Percentiles rank a stretch among this genome's conserved stretches.
Evolutionary conservation across 1,139 yeast genomes (phyloP).

Genomic region (Kazachstania sp.): DNA sequence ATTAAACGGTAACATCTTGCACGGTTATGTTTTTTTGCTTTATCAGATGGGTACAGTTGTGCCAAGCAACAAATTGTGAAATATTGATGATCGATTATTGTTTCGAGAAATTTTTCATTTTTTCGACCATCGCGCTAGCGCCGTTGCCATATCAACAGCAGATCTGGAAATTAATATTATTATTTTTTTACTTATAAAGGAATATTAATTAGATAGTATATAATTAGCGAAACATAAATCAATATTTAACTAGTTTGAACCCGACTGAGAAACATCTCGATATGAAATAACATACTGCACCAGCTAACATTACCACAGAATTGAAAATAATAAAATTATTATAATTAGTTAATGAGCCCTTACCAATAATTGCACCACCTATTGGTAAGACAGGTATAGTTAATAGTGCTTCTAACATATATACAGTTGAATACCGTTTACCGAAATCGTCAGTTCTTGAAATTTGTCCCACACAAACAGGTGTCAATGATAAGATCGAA

Average conservation of each 20-base stretch:
- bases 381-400: conserved; percentile 41
- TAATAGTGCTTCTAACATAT: conserved; percentile 38
- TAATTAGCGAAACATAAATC: neutral
- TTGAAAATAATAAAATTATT: conserved; percentile 27
- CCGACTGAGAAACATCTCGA: conserved; percentile 36
- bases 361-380: conserved; percentile 44
- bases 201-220: neutral
- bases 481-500: conserved; percentile 37
- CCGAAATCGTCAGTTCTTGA: conserved; percentile 44
- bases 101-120: too few relatives aligned
- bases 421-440: conserved; percentile 42
- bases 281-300: conserved; percentile 21
- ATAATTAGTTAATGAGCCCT: conserved; percentile 28
- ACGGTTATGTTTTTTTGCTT: neutral
- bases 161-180: neutral
- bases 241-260: conserved; percentile 18
- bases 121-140: too few relatives aligned
- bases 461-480: conserved; percentile 44
- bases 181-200: neutral
- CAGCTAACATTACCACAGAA: conserved; percentile 24
- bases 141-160: too few relatives aligned
- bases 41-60: too few relatives aligned
- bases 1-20: conserved; percentile 3
- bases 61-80: too few relatives aligned
- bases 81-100: too few relatives aligned